Conservation (phyloP, 139 green algal species). For the Tetraselmis striata region DNA sequence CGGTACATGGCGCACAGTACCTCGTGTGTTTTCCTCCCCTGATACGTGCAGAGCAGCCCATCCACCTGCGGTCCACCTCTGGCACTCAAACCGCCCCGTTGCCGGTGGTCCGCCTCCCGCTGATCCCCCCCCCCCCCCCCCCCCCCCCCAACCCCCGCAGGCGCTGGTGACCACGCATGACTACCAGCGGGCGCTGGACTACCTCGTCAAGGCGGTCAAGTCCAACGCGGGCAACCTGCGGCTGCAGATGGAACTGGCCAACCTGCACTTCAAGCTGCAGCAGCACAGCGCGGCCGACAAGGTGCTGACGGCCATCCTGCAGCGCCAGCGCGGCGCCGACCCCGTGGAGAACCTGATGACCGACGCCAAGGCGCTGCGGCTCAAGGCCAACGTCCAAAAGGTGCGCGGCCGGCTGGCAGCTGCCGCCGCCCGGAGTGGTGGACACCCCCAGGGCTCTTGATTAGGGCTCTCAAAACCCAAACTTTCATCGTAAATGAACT, state of each 20-base stretch:
- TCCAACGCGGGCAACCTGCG: constrained; percentile 32
- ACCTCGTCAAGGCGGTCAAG: constrained; percentile 60
- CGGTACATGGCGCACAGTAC: too few species aligned
- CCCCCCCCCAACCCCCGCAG: too few species aligned
- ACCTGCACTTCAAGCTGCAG: background rate
- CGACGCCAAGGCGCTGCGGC: constrained; percentile 35
- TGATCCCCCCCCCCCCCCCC: too few species aligned
- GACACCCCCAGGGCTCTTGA: too few species aligned
- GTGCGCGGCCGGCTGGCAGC: background rate
- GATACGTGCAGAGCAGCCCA: too few species aligned
- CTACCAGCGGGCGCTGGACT: constrained; percentile 62
- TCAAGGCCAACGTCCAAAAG: constrained; percentile 29
- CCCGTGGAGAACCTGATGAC: constrained; percentile 36
- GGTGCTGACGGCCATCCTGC: constrained; percentile 31
- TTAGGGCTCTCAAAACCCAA: too few species aligned
- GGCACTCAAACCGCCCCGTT: too few species aligned
- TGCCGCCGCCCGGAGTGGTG: too few species aligned
- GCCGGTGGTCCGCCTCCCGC: too few species aligned
- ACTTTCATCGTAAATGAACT: too few species aligned
- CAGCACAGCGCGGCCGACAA: constrained; percentile 25
- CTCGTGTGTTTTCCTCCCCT: too few species aligned
- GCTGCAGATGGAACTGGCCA: background rate
- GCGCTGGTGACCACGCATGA: constrained; percentile 62
- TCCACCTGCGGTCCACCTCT: too few species aligned
- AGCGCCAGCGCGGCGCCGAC: constrained; percentile 4